Evolutionary conservation across 2,329 filamentous ascomycete genomes (phyloP).

Genomic region (Hymenotorrendiella dingleyae): DNA sequence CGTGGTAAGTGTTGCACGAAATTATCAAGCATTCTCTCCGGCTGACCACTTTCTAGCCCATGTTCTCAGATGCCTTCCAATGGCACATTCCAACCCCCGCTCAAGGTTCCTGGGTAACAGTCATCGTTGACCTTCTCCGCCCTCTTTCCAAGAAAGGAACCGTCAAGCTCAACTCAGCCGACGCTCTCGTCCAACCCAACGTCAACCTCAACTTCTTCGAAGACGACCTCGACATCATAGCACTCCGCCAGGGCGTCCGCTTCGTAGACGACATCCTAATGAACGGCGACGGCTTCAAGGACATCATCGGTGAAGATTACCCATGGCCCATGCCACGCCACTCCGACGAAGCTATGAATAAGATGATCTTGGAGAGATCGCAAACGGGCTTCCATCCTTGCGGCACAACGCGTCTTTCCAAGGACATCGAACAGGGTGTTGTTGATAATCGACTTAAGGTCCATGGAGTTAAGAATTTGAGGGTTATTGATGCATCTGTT

Average conservation of each 20-base stretch:
- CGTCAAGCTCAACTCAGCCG: conserved; percentile 36
- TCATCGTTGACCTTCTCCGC: conserved; percentile 47
- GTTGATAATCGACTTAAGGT: conserved; percentile 47
- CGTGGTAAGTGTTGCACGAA: conserved; percentile 30
- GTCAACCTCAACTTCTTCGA: conserved; percentile 31
- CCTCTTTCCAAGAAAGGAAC: conserved; percentile 38
- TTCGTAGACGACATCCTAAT: conserved; percentile 44
- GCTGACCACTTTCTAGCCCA: conserved; percentile 25
- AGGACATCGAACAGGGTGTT: conserved; percentile 45
- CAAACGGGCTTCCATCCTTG: conserved; percentile 56
- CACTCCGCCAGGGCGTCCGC: conserved; percentile 36
- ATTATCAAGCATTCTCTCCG: not conserved
- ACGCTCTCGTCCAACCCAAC: conserved; percentile 53
- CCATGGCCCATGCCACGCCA: conserved; percentile 55
- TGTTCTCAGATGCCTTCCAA: conserved; percentile 47
- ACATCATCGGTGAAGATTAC: conserved; percentile 47
- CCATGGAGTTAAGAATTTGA: conserved; percentile 46
- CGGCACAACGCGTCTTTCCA: conserved; percentile 47
- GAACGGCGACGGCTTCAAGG: conserved; percentile 50
- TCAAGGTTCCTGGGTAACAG: conserved; percentile 46
- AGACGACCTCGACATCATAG: conserved; percentile 45
- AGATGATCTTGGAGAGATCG: conserved; percentile 49
- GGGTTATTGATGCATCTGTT: conserved; percentile 50
- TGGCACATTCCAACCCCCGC: conserved; percentile 40
- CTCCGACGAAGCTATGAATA: conserved; percentile 50